Percentiles rank a stretch among this genome's conserved stretches.
Evolutionary conservation across 306 rosid species (phyloP).

Genomic region (Corylus heterophylla): DNA sequence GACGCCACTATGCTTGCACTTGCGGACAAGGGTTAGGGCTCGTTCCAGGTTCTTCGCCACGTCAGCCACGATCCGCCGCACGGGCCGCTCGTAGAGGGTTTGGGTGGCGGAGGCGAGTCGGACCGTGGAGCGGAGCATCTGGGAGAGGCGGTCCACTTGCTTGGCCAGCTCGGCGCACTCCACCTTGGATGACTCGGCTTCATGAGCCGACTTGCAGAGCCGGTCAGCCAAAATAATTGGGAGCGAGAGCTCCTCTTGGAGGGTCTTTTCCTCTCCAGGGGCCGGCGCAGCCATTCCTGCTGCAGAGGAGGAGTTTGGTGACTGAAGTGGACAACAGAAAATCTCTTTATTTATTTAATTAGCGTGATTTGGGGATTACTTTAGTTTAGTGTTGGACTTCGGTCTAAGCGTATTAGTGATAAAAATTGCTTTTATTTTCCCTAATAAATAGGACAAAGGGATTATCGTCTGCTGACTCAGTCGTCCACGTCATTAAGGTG

Average conservation of each 20-base stretch:
- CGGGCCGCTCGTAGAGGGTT: constrained; percentile 67
- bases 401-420: too few species aligned
- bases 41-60: constrained; percentile 64
- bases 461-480: too few species aligned
- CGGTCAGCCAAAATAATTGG: constrained; percentile 69
- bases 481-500: too few species aligned
- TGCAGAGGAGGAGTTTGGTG: too few species aligned
- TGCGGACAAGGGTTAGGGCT: constrained; percentile 54
- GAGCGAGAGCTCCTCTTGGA: constrained; percentile 57
- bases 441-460: too few species aligned
- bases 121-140: constrained; percentile 62
- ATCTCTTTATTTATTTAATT: too few species aligned
- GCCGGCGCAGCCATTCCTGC: constrained; percentile 33
- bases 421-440: too few species aligned
- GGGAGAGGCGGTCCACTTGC: constrained; percentile 59
- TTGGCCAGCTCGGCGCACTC: constrained; percentile 60
- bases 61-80: constrained; percentile 66
- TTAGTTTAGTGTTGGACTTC: too few species aligned
- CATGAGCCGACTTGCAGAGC: constrained; percentile 63
- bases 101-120: constrained; percentile 46
- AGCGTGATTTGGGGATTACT: too few species aligned
- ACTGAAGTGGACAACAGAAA: too few species aligned
- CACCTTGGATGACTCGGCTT: constrained; percentile 57
- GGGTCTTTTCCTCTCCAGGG: constrained; percentile 41
- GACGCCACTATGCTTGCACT: constrained; percentile 62